Evolutionary conservation across 2,329 filamentous ascomycete genomes (phyloP).

Genomic region (Calonectria ilicicola): DNA sequence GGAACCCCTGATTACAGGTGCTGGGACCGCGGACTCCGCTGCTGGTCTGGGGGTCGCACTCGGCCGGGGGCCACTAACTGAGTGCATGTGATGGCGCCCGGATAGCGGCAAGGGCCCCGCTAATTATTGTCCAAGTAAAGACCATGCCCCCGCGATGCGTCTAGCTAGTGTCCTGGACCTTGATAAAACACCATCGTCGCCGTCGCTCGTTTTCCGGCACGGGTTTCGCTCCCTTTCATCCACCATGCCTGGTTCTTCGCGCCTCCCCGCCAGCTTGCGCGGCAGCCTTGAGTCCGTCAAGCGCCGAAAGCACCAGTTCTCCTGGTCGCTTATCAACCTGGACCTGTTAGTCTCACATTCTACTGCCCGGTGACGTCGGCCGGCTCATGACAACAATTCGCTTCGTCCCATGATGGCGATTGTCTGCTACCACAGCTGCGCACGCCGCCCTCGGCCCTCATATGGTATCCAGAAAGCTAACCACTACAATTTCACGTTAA

Average conservation of each 20-base stretch:
- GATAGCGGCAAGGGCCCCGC: conserved; percentile 37
- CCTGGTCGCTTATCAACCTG: conserved; percentile 72
- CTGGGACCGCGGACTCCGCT: background rate
- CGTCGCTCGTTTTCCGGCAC: background rate
- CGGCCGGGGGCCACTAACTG: conserved; percentile 10
- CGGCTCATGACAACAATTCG: background rate
- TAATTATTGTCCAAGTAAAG: conserved; percentile 48
- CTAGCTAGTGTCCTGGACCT: conserved; percentile 16
- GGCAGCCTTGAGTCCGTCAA: conserved; percentile 74
- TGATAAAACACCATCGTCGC: conserved; percentile 20
- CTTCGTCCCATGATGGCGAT: background rate
- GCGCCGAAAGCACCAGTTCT: conserved; percentile 65
- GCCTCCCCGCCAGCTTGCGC: conserved; percentile 78
- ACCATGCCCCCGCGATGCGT: conserved; percentile 40
- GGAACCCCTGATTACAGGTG: background rate
- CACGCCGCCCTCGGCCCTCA: background rate
- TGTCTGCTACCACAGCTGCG: background rate
- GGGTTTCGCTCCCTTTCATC: background rate
- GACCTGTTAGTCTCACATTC: conserved; percentile 70
- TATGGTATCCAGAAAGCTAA: background rate
- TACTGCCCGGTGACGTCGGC: conserved; percentile 3
- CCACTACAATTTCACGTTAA: background rate
- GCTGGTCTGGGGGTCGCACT: background rate
- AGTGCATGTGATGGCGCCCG: conserved; percentile 40
- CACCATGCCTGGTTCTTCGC: conserved; percentile 74